Conservation (phyloP, 345 rosid genomes). For the Combretum micranthum region DNA sequence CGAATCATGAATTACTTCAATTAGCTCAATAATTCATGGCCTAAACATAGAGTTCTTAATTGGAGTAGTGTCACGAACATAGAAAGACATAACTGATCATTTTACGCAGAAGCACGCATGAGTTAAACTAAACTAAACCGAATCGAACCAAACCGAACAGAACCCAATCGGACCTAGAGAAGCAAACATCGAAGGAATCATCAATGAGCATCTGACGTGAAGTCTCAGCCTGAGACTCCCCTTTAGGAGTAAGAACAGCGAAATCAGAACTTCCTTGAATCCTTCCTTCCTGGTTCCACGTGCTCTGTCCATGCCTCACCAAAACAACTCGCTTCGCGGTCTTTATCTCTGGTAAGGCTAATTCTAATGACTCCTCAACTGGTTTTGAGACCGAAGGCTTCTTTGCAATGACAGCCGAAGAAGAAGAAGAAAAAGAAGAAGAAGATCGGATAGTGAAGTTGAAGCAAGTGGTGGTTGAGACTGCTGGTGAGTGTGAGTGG, state of each 20-base stretch:
- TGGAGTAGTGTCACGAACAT: no score
- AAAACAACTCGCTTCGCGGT: slow-evolving; percentile 75
- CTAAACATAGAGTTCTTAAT: no score
- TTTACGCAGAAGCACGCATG: not conserved
- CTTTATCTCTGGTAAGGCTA: slow-evolving; percentile 36
- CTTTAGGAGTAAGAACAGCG: slow-evolving; percentile 77
- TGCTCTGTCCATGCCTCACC: slow-evolving; percentile 97
- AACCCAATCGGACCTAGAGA: slow-evolving; percentile 60
- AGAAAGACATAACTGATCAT: no score
- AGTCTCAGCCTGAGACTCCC: slow-evolving; percentile 83
- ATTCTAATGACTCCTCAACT: slow-evolving; percentile 25
- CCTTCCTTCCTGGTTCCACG: slow-evolving; percentile 89
- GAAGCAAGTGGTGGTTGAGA: not conserved
- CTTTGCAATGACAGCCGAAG: slow-evolving; percentile 28
- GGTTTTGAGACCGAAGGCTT: no score
- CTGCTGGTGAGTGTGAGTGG: no score
- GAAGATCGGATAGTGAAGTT: not conserved
- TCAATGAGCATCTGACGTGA: slow-evolving; percentile 82
- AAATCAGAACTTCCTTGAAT: slow-evolving; percentile 95
- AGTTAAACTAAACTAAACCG: not conserved
- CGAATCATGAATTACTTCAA: no score
- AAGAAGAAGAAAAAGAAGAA: slow-evolving; percentile 28
- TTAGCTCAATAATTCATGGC: no score
- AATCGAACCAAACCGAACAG: not conserved
- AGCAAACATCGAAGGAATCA: slow-evolving; percentile 77